phyloP scores from a whole-genome alignment of 116 monocot genomes.

The Phalaenopsis hybrid region DNA sequence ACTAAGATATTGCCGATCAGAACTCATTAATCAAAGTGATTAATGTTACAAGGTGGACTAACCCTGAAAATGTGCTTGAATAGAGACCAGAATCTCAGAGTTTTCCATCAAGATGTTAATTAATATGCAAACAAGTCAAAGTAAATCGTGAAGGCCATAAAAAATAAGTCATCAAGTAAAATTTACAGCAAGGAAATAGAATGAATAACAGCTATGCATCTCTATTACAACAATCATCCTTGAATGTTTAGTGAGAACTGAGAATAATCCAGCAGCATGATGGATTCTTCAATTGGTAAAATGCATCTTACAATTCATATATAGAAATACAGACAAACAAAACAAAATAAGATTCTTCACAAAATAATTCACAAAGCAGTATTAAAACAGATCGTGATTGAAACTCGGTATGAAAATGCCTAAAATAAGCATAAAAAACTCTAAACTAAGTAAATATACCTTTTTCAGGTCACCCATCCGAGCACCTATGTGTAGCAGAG shows the following conservation, averaged over 20 bases:
- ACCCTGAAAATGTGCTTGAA: not conserved
- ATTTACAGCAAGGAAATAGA: not conserved
- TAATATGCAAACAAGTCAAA: too few species aligned
- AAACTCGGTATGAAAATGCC: not conserved
- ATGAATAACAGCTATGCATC: not conserved
- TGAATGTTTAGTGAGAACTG: not conserved
- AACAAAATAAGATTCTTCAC: not conserved
- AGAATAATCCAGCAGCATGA: not conserved
- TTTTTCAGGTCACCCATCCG: conserved; percentile 82
- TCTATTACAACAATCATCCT: not conserved
- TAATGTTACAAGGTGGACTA: not conserved
- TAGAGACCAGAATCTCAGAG: too few species aligned
- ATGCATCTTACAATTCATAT: not conserved
- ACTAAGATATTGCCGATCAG: not conserved
- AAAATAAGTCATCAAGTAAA: not conserved
- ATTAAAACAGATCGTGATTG: not conserved
- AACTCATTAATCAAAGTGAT: not conserved
- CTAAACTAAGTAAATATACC: conserved; percentile 27
- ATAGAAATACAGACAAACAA: not conserved
- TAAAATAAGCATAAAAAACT: not conserved
- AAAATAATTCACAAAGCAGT: not conserved
- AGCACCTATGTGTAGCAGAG: conserved; percentile 71
- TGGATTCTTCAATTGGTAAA: not conserved
- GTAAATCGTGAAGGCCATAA: too few species aligned
- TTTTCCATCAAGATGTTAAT: too few species aligned